Conservation (phyloP, 2,329 filamentous ascomycete genomes). For the Metarhizium robertsii region DNA sequence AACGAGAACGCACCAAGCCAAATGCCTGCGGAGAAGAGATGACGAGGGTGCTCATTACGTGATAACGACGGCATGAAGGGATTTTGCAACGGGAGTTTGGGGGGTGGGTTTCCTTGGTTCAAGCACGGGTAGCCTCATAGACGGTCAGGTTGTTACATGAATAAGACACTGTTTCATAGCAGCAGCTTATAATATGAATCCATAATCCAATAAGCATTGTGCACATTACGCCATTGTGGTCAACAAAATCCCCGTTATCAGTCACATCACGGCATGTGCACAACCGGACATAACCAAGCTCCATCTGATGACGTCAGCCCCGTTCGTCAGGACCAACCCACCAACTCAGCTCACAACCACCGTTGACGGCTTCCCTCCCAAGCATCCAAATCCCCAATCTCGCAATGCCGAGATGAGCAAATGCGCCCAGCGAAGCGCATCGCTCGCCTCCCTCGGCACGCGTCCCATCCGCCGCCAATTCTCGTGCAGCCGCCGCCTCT, state of each 20-base stretch:
- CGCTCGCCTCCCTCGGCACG: neutral
- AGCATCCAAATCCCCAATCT: neutral
- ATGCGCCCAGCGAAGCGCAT: neutral
- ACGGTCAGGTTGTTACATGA: neutral
- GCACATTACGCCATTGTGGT: neutral
- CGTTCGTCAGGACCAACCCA: neutral
- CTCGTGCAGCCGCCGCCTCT: neutral
- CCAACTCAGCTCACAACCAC: neutral
- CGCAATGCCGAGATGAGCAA: neutral
- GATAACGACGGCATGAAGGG: conserved; percentile 6
- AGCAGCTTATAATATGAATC: neutral
- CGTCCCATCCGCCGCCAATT: neutral
- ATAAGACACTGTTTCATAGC: neutral
- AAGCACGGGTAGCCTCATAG: neutral
- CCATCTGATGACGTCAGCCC: neutral
- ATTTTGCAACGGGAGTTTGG: neutral
- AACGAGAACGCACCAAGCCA: conserved; percentile 50
- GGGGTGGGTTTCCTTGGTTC: neutral
- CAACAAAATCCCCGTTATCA: neutral
- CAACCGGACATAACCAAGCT: neutral
- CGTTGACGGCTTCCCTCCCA: neutral
- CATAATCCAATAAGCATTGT: neutral
- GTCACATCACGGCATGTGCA: neutral
- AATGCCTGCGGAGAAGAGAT: conserved; percentile 33
- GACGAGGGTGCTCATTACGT: conserved; percentile 6